phyloP scores from a whole-genome alignment of 1,284 basidiomycete genomes.

The Puccinia horiana region DNA sequence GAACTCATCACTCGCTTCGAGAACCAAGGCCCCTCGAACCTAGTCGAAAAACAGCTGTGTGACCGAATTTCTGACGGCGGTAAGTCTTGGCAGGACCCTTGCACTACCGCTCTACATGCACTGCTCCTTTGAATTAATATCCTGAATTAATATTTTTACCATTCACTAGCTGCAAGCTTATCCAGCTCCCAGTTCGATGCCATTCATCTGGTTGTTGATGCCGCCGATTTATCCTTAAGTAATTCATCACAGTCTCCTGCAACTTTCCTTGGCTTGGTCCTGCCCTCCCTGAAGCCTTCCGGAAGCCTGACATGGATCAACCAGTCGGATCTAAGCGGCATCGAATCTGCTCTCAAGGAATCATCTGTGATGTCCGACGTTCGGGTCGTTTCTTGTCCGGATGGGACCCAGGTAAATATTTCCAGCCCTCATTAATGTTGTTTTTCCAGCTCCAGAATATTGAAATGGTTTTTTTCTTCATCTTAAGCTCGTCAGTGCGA shows the following conservation, averaged over 20 bases:
- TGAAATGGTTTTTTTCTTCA: not conserved
- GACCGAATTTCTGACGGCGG: conserved; percentile 47
- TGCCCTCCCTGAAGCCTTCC: conserved; percentile 15
- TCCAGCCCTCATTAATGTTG: not conserved
- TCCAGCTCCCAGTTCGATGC: conserved; percentile 24
- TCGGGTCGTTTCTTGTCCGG: not conserved
- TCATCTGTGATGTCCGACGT: not conserved
- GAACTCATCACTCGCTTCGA: conserved; percentile 67
- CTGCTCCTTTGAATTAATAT: no score
- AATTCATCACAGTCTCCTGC: not conserved
- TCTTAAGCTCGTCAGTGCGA: conserved; percentile 23
- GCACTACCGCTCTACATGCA: not conserved
- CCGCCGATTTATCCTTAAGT: conserved; percentile 10
- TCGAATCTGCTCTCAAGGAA: conserved; percentile 31
- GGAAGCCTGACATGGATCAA: conserved; percentile 30
- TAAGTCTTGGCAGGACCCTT: not conserved
- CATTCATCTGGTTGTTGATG: conserved; percentile 37
- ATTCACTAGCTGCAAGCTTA: conserved; percentile 20
- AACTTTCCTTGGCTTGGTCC: conserved; percentile 7
- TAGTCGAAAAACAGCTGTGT: conserved; percentile 31
- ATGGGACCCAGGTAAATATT: conserved; percentile 16
- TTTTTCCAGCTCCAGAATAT: not conserved
- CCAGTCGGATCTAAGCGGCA: not conserved
- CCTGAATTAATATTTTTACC: not conserved
- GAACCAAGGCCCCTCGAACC: conserved; percentile 3